A percentile compares a stretch with the other conserved stretches of the same genome.
Conservation (phyloP, 2,329 filamentous ascomycete genomes). For the Colletotrichum sp. region DNA sequence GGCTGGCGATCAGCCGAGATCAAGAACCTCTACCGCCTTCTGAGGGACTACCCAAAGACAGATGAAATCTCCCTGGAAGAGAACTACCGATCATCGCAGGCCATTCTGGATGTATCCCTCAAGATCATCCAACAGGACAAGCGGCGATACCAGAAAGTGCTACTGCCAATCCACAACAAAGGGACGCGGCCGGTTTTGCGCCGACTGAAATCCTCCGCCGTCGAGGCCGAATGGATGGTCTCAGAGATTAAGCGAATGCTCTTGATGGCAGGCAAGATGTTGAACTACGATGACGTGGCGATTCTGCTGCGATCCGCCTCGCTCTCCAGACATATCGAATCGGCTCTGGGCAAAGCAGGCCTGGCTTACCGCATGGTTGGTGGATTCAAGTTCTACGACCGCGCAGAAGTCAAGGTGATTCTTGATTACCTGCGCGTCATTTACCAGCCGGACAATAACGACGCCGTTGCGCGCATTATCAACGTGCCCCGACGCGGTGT, state of each 20-base stretch:
- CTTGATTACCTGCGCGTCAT: conserved; percentile 89
- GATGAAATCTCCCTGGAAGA: conserved; percentile 87
- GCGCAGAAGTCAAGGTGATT: conserved; percentile 84
- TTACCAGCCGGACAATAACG: conserved; percentile 84
- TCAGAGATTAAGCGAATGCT: conserved; percentile 77
- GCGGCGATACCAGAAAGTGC: conserved; percentile 77
- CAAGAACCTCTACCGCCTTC: conserved; percentile 82
- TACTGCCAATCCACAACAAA: conserved; percentile 80
- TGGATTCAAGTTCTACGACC: conserved; percentile 89
- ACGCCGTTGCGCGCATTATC: conserved; percentile 82
- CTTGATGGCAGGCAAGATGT: conserved; percentile 73
- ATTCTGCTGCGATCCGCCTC: conserved; percentile 86
- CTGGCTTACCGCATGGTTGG: conserved; percentile 93
- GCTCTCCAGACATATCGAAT: conserved; percentile 86
- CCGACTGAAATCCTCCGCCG: conserved; percentile 69
- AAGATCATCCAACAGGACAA: conserved; percentile 91
- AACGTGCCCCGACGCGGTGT: conserved; percentile 84
- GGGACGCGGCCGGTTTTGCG: conserved; percentile 84
- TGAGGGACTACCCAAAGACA: conserved; percentile 77
- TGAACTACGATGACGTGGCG: conserved; percentile 80
- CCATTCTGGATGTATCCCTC: conserved; percentile 80
- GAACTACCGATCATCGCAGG: conserved; percentile 91
- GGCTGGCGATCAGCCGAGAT: conserved; percentile 94
- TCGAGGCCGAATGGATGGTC: conserved; percentile 89
- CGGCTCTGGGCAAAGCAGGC: conserved; percentile 78